These are phyloP conservation scores for Candida ortonii DNA, from an alignment of 805 yeast species.

Conservation along the genomic window DNA sequence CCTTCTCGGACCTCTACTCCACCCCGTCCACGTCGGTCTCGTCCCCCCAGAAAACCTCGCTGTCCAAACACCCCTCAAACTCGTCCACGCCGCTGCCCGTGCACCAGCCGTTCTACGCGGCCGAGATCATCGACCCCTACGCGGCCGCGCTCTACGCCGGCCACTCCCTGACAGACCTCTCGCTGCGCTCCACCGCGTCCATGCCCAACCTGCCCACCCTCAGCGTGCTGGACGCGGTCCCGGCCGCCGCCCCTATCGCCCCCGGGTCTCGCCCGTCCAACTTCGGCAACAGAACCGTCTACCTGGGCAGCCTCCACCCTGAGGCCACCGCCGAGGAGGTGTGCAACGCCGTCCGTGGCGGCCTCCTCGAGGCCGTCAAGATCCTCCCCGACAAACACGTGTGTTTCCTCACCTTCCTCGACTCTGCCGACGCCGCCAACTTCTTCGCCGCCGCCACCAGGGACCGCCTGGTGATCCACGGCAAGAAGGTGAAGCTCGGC, in stretches of 20 bases:
- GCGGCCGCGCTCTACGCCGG: conserved; percentile 11
- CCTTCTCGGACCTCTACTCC: conserved; percentile 21
- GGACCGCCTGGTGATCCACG: conserved; percentile 60
- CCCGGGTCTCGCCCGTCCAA: conserved; percentile 9
- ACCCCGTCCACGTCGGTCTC: conserved; percentile 28
- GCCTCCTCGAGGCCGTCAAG: conserved; percentile 61
- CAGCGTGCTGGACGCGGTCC: neutral
- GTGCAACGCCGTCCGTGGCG: conserved; percentile 75
- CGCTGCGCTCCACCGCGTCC: conserved; percentile 6
- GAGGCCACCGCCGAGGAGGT: conserved; percentile 67
- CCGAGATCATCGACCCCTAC: conserved; percentile 13
- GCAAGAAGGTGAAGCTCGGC: conserved; percentile 59
- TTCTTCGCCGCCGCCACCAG: conserved; percentile 50
- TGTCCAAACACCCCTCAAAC: conserved; percentile 9
- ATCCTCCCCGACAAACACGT: conserved; percentile 48
- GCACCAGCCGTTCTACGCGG: conserved; percentile 4
- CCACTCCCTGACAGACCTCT: conserved; percentile 4
- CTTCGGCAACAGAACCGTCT: conserved; percentile 62
- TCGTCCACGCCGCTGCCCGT: conserved; percentile 3
- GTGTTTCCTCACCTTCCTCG: conserved; percentile 70
- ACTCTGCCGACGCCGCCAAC: conserved; percentile 61
- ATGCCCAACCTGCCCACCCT: conserved; percentile 4
- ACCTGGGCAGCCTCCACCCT: conserved; percentile 63
- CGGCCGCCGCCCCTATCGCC: neutral
- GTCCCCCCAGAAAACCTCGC: conserved; percentile 19